These are phyloP conservation scores for Erythrophleum fordii DNA, from an alignment of 306 rosid species.

Conservation along the genomic window DNA sequence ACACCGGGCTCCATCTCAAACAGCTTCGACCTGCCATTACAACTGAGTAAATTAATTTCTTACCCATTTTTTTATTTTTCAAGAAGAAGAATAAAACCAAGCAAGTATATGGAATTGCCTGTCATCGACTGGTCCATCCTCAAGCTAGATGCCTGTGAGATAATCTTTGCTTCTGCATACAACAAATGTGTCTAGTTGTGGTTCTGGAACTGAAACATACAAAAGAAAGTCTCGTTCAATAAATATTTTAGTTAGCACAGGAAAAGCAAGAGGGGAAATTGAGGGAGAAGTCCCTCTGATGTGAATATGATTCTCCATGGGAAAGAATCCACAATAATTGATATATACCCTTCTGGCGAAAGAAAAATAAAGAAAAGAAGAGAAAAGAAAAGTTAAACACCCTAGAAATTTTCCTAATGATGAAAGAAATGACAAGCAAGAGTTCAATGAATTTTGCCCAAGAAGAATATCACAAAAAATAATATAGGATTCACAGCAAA, in stretches of 20 bases:
- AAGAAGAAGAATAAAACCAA: slow-evolving; percentile 3
- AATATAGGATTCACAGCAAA: not conserved
- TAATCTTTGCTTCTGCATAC: slow-evolving; percentile 86
- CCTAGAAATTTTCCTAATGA: not conserved
- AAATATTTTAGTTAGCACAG: not conserved
- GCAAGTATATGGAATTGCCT: slow-evolving; percentile 54
- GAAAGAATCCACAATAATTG: not conserved
- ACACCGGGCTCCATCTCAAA: slow-evolving; percentile 59
- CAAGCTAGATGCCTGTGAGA: slow-evolving; percentile 88
- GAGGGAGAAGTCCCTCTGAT: not conserved
- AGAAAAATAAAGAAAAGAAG: not conserved
- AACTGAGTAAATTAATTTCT: slow-evolving; percentile 9
- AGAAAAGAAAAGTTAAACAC: too few relatives aligned
- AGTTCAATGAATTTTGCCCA: not conserved
- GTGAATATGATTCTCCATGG: not conserved
- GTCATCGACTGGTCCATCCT: slow-evolving; percentile 74
- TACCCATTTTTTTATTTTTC: not conserved
- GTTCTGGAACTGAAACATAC: slow-evolving; percentile 70
- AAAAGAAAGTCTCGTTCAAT: slow-evolving; percentile 10
- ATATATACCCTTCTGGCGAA: not conserved
- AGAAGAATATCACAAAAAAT: not conserved
- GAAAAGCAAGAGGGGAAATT: not conserved
- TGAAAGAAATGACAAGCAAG: not conserved
- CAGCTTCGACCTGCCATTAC: slow-evolving; percentile 52
- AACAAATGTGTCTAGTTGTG: slow-evolving; percentile 75